Percentiles rank a stretch among this genome's conserved stretches.
phyloP scores from a whole-genome alignment of 2,329 filamentous ascomycete genomes.

The Fusarium luffae region DNA sequence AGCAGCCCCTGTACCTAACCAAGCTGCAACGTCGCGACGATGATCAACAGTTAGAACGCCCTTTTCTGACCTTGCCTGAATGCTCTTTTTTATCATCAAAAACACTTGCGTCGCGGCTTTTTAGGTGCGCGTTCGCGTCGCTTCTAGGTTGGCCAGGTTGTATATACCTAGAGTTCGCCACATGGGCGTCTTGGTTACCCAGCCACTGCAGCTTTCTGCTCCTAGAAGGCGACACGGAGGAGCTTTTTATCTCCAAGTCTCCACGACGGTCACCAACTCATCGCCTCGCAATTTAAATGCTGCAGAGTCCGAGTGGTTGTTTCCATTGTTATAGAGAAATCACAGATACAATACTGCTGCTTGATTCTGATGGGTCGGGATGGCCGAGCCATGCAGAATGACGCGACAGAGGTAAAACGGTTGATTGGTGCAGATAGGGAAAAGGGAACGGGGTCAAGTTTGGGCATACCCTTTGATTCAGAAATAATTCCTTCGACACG shows the following conservation, averaged over 20 bases:
- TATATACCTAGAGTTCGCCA: conserved; percentile 41
- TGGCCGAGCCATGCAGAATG: conserved; percentile 25
- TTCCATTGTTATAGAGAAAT: conserved; percentile 47
- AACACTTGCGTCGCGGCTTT: conserved; percentile 14
- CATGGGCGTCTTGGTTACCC: conserved; percentile 33
- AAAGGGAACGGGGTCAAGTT: conserved; percentile 41
- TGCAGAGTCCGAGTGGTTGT: conserved; percentile 40
- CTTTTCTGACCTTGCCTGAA: conserved; percentile 28
- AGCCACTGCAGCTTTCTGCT: conserved; percentile 36
- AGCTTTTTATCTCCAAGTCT: conserved; percentile 41
- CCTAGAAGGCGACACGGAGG: conserved; percentile 36
- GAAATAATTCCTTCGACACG: conserved; percentile 31
- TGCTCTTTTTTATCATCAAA: conserved; percentile 43
- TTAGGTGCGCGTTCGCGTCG: conserved; percentile 28
- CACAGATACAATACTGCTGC: conserved; percentile 47
- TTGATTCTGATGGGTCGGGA: conserved; percentile 40
- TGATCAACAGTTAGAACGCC: conserved; percentile 37
- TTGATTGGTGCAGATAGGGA: conserved; percentile 32
- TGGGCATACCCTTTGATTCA: conserved; percentile 51
- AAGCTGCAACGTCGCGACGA: conserved; percentile 36
- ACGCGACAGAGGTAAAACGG: conserved; percentile 39
- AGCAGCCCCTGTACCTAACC: conserved; percentile 38
- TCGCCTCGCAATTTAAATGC: conserved; percentile 47
- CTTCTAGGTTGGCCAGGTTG: conserved; percentile 41
- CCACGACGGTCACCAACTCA: conserved; percentile 41